Evolutionary conservation across 176 grass and related monocot species (phyloP), one percentile per base, ranked within the genome.

Genomic region (Eremochloa ophiuroides): DNA sequence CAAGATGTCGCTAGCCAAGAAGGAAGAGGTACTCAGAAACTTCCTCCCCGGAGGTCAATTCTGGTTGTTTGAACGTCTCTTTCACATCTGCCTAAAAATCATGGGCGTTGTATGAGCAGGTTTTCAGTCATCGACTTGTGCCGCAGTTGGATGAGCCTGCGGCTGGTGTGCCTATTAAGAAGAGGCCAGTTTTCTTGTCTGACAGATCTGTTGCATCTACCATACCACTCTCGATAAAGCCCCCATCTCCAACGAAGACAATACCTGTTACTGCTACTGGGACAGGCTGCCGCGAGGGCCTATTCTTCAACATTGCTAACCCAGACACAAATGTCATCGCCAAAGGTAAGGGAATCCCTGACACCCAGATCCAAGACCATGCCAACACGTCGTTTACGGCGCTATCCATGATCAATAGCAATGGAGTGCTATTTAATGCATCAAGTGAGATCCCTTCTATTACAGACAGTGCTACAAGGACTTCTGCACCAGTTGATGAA

Each of bases 161-260:
- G 16, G 53, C 43, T 28, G 83, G 79, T 61, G 83, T 89, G 74
- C 88, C 88, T 39, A 89, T 89, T 68, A 89, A 89, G 73, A 89
- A 89, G 76, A 86, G 88, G 73, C 88, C 83, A 1, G 65, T 89
- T 85, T 58, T 56, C 14, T 17, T 39, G 26, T 73, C 78, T 5
- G 87, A 78, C 33, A 74, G 26, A 71, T 68, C 71, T 8, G 62
- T 61, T 80, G 47, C 69, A 18, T 80, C 69, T 69, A 51, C 65
- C 51, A 53, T 56, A 16, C 13, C 37, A 14, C 44, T 46, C n/a
- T 86, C 55, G 13, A 72, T 60, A 66, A 75, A 43, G 41, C 71
- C 77, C 1, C 23, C 56, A 10, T 72, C 78, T 85, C 51, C 39
- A 39, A 20, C 33, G 1, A 35, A 14, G n/a, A 31, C 31, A 13